phyloP scores from a whole-genome alignment of 139 green algal genomes.

The Gonium pectorale region DNA sequence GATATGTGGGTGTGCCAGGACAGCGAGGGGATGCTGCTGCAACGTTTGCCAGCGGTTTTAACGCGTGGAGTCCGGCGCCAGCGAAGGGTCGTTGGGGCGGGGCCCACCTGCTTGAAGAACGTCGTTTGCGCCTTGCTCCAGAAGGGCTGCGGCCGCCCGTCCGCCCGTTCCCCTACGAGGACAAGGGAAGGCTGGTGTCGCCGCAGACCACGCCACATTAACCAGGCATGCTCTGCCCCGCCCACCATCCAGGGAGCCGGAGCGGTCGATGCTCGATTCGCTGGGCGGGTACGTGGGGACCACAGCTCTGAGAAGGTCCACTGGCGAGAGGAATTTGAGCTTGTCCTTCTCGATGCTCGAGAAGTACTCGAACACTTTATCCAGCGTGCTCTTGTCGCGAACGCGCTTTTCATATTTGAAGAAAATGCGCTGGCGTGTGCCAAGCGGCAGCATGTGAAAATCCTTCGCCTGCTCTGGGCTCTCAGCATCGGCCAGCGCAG shows the following conservation, averaged over 20 bases:
- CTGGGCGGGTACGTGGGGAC: constrained; percentile 84
- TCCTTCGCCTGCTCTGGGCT: not conserved
- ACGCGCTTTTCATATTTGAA: constrained; percentile 86
- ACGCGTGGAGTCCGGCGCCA: too few species aligned
- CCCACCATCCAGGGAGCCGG: constrained; percentile 75
- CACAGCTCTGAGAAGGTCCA: constrained; percentile 71
- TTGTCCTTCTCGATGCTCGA: constrained; percentile 27
- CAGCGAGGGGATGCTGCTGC: too few species aligned
- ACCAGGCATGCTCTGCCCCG: not conserved
- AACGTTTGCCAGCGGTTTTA: too few species aligned
- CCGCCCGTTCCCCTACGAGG: constrained; percentile 5
- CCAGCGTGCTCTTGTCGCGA: constrained; percentile 73
- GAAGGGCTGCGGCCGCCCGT: not conserved
- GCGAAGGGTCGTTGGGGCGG: too few species aligned
- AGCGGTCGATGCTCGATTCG: constrained; percentile 62
- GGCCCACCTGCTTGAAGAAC: constrained; percentile 37
- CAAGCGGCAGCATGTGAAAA: constrained; percentile 55
- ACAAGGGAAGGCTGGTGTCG: not conserved
- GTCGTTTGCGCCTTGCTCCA: constrained; percentile 11
- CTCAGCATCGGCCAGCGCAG: not conserved
- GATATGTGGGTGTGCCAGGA: not conserved
- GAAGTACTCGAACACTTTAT: constrained; percentile 94
- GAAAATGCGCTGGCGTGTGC: constrained; percentile 66
- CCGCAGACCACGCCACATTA: not conserved
- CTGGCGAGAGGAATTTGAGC: constrained; percentile 60